phyloP scores from a whole-genome alignment of 495 filamentous ascomycete genomes.

The Talaromyces proteolyticus region DNA sequence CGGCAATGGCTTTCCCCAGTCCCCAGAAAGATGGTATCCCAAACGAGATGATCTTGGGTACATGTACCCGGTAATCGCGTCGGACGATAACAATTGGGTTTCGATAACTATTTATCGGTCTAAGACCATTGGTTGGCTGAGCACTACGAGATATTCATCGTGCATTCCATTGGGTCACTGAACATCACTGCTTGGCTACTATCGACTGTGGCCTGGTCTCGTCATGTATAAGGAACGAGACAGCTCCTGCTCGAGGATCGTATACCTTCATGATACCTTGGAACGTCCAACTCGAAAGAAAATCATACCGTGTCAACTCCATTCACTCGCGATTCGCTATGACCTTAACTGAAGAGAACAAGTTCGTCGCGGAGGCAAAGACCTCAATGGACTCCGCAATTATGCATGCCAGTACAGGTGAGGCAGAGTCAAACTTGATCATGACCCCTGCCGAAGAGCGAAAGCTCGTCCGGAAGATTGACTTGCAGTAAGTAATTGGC shows the following conservation, averaged over 20 bases:
- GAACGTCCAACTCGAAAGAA: neutral
- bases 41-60: neutral
- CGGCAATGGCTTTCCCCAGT: neutral
- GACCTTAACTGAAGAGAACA: neutral
- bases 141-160: neutral
- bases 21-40: neutral
- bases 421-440: neutral
- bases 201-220: neutral
- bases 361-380: neutral
- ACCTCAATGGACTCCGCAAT: neutral
- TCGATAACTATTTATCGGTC: neutral
- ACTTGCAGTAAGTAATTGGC: too few relatives aligned
- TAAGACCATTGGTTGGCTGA: neutral
- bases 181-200: neutral
- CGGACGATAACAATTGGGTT: neutral
- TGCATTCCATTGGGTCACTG: neutral
- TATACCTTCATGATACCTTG: neutral
- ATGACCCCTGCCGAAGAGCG: constrained; percentile 35
- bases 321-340: neutral
- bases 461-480: constrained; percentile 39
- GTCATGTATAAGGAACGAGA: neutral
- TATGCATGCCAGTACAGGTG: neutral
- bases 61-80: neutral
- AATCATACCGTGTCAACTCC: neutral
- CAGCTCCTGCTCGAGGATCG: neutral